Percentiles rank a stretch among this genome's conserved stretches.
Conservation (phyloP, 345 rosid genomes). For the Murraya paniculata region DNA sequence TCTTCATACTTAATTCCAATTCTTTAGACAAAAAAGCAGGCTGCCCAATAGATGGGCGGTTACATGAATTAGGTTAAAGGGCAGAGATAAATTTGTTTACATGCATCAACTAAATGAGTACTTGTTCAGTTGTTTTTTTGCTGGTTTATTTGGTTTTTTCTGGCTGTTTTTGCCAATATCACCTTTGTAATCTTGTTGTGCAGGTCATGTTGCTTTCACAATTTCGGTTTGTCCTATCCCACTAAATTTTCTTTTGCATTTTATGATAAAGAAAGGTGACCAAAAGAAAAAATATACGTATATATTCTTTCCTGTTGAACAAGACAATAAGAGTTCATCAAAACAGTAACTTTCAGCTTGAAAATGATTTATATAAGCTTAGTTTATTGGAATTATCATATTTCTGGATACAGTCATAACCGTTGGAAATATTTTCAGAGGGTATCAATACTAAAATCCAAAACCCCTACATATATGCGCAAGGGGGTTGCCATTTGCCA, state of each 20-base stretch:
- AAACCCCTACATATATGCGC: neutral
- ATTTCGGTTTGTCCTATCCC: neutral
- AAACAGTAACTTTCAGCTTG: neutral
- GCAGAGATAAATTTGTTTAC: neutral
- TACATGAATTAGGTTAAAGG: conserved; percentile 26
- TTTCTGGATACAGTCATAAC: neutral
- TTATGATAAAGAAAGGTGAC: neutral
- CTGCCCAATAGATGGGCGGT: conserved; percentile 10
- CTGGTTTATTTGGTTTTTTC: neutral
- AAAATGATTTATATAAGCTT: neutral
- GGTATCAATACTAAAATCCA: neutral
- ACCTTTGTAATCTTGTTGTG: neutral
- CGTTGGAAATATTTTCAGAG: neutral
- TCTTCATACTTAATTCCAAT: conserved; percentile 4
- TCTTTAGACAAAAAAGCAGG: neutral
- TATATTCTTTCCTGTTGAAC: neutral
- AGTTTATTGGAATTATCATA: neutral
- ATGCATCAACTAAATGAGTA: neutral
- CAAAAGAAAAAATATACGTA: neutral
- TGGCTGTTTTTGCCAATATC: neutral
- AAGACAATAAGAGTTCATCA: neutral
- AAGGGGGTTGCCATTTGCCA: neutral
- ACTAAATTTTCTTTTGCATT: neutral
- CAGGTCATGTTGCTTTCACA: neutral
- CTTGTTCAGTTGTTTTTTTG: neutral